Base-by-base conservation (phyloP, 176 grass and related monocot species). In the Rhipidocladum racemiflorum region DNA sequence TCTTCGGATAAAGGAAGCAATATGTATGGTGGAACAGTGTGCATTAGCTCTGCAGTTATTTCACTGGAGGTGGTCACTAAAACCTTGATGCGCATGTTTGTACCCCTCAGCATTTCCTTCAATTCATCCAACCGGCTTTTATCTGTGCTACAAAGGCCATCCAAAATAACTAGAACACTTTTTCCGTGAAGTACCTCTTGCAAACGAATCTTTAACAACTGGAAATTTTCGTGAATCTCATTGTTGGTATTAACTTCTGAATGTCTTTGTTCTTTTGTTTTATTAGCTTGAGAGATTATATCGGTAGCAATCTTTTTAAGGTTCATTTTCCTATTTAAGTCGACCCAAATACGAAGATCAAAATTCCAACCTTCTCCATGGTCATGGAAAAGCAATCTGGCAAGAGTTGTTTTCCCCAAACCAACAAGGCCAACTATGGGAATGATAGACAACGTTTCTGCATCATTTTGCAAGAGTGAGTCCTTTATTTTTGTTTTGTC, bases 401-500 rank as follows among this genome's bases (percentile, higher is more conserved):
- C 84, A 4, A 90, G 65, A 18, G 74, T 54, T 54, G 88, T 90
- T 83, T 90, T 90, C 11, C 84, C 88, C 18, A 90, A 28, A 10
- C 88, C 88, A 3, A 32, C 59, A 27, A 78, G 80, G 28, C 88
- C 79, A 14, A 90, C 84, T 50, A 90, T 90, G 23, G 88, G 46
- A 71, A 87, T 59, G 13, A 90, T 54, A 1, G 45, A 83, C 2
- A 90, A 14, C 21, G 17, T 63, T 12, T 80, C 63, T 54, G 28
- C 27, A 74, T 59, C 2, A 54, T 53, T 61, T 70, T 59, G 34
- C 48, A 65, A 39, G 2, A 90, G 16, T 35, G 80, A 51, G 27
- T 50, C 28, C 27, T 83, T 43, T 30, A 90, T 62, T 2, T 39
- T 78, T 81, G 13, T n/a, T 66, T 74, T 87, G 53, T 86, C 88